These are phyloP conservation scores for Cercospora berteroae DNA, from an alignment of 2,329 filamentous ascomycete species.

Conservation along the genomic window DNA sequence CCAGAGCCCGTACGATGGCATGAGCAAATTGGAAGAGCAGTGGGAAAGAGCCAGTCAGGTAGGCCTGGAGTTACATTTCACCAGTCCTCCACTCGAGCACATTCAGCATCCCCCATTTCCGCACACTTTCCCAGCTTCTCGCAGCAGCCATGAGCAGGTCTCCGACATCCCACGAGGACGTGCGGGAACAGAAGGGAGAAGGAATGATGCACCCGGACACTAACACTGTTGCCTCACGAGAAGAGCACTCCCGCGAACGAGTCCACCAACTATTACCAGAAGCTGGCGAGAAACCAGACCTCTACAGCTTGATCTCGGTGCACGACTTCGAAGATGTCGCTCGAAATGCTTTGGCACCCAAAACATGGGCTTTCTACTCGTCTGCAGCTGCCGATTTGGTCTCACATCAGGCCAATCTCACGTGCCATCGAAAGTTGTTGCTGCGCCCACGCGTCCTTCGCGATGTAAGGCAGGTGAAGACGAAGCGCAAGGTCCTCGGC, in stretches of 20 bases:
- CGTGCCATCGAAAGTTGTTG: constrained; percentile 43
- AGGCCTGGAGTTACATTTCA: neutral
- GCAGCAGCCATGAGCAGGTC: neutral
- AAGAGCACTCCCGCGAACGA: constrained; percentile 9
- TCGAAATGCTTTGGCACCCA: constrained; percentile 33
- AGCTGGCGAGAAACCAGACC: constrained; percentile 43
- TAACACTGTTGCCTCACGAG: constrained; percentile 3
- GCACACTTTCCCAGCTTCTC: neutral
- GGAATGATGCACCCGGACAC: constrained; percentile 7
- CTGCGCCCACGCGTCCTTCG: constrained; percentile 49
- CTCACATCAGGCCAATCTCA: constrained; percentile 43
- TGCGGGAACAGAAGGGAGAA: constrained; percentile 9
- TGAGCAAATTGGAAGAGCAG: neutral
- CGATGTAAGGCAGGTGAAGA: constrained; percentile 41
- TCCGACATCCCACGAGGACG: neutral
- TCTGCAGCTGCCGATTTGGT: constrained; percentile 50
- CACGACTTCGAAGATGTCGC: constrained; percentile 49
- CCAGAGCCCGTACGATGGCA: neutral
- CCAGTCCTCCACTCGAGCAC: neutral
- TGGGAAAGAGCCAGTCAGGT: neutral
- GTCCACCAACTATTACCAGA: neutral
- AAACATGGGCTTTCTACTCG: constrained; percentile 46
- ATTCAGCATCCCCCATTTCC: neutral
- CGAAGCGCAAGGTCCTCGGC: constrained; percentile 37
- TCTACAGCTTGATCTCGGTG: constrained; percentile 48